Conservation (phyloP, 148 eudicot species). For the Amaranthus palmeri region DNA sequence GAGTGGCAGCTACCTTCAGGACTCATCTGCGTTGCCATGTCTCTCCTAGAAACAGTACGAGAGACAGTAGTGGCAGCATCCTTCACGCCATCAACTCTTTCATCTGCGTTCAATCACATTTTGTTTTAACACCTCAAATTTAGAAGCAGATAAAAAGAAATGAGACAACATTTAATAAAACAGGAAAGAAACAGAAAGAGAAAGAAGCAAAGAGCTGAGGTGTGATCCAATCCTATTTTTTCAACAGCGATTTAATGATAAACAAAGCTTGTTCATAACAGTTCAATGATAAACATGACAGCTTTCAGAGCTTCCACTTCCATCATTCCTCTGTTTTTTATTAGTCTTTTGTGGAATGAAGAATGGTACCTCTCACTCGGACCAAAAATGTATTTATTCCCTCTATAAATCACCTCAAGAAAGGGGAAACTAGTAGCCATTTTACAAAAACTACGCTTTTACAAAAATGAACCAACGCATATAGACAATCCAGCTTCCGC, state of each 20-base stretch:
- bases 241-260: neutral
- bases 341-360: neutral
- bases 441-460: neutral
- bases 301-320: neutral
- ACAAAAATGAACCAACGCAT: too few species aligned
- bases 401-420: neutral
- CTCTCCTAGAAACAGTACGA: conserved; percentile 67
- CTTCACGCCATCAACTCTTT: conserved; percentile 38
- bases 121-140: neutral
- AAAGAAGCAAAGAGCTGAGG: neutral
- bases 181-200: neutral
- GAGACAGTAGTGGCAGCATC: conserved; percentile 50
- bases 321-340: neutral
- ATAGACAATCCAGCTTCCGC: too few species aligned
- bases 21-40: conserved; percentile 97
- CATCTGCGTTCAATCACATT: conserved; percentile 40
- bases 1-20: conserved; percentile 64
- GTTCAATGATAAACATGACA: neutral
- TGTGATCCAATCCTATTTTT: neutral
- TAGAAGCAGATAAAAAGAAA: neutral
- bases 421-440: neutral
- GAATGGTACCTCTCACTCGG: neutral
- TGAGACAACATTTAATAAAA: neutral
- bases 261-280: neutral
- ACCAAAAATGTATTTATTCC: neutral